These are phyloP conservation scores for Glonium stellatum DNA, from an alignment of 495 filamentous ascomycete species.

Conservation along the genomic window DNA sequence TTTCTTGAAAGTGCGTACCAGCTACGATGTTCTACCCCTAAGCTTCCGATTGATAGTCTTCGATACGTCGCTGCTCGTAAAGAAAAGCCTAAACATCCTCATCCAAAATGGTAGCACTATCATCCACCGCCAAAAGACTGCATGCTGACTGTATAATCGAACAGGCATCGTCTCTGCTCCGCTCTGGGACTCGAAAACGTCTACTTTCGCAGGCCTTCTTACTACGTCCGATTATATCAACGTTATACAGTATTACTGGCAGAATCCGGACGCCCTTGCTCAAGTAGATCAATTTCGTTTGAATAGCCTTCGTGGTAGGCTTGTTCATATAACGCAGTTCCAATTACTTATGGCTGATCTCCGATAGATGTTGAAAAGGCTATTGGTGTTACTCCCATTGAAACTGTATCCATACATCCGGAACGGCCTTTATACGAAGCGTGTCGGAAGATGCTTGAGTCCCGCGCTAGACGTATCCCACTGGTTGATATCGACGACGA, in stretches of 20 bases:
- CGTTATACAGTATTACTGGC: constrained; percentile 98
- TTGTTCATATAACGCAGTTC: not conserved
- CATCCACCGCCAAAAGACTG: not conserved
- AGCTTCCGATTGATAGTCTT: constrained; percentile 95
- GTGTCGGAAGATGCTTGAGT: constrained; percentile 88
- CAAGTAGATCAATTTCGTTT: constrained; percentile 91
- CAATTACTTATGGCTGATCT: not conserved
- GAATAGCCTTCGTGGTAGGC: constrained; percentile 80
- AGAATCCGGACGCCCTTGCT: constrained; percentile 82
- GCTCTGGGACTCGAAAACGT: constrained; percentile 92
- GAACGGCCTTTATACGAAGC: constrained; percentile 87
- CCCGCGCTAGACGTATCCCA: constrained; percentile 85
- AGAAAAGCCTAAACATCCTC: constrained; percentile 92
- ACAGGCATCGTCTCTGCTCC: constrained; percentile 96
- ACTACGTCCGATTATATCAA: constrained; percentile 98
- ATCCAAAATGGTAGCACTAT: constrained; percentile 80
- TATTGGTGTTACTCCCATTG: constrained; percentile 80
- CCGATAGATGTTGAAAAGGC: constrained; percentile 82
- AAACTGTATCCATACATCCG: constrained; percentile 93
- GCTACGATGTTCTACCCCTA: constrained; percentile 97
- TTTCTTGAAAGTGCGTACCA: constrained; percentile 92
- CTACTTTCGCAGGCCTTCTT: constrained; percentile 87
- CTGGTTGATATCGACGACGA: constrained; percentile 93
- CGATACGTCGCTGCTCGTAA: constrained; percentile 89
- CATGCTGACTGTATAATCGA: constrained; percentile 6